Evolutionary conservation across 495 filamentous ascomycete genomes (phyloP), one percentile per base, ranked within the genome.

Genomic region (Xylona heveae): DNA sequence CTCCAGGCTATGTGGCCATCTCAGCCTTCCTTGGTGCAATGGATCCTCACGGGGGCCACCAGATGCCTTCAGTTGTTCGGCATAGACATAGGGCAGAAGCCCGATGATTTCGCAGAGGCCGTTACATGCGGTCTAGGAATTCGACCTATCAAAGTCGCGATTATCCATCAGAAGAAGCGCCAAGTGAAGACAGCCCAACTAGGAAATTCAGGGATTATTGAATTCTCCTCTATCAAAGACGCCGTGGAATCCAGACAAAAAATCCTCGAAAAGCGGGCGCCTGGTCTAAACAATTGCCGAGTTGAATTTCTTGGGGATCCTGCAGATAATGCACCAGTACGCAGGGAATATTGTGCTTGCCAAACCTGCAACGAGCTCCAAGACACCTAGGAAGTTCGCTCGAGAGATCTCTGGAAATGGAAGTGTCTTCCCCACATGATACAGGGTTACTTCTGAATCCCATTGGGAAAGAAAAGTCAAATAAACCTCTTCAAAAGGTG

Each of bases 211-310:
- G 36, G 24, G 8, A 35, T 38, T 13, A 14, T 38, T 8, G 36
- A 38, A 19, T 38, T 38, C 28, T 14, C 36, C 13, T 24, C 19
- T 18, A 28, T 38, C 10, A 38, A 28, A 18, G 36, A 38, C 16
- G 36, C 36, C 6, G n/a, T 35, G 7, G 31, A 35, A 15, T 20
- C 28, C 6, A 27, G n/a, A n/a, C n/a, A n/a, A n/a, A n/a, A n/a
- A n/a, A n/a, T n/a, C n/a, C n/a, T n/a, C n/a, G n/a, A n/a, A n/a
- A n/a, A n/a, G n/a, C n/a, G n/a, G n/a, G n/a, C n/a, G n/a, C n/a
- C n/a, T n/a, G n/a, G n/a, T n/a, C n/a, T n/a, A n/a, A n/a, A n/a
- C n/a, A n/a, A n/a, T n/a, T n/a, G n/a, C n/a, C n/a, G n/a, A n/a
- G n/a, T n/a, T n/a, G n/a, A n/a, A n/a, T n/a, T n/a, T n/a, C n/a